Base-by-base conservation (phyloP, 441 rosid species). In the Adansonia gregorii region DNA sequence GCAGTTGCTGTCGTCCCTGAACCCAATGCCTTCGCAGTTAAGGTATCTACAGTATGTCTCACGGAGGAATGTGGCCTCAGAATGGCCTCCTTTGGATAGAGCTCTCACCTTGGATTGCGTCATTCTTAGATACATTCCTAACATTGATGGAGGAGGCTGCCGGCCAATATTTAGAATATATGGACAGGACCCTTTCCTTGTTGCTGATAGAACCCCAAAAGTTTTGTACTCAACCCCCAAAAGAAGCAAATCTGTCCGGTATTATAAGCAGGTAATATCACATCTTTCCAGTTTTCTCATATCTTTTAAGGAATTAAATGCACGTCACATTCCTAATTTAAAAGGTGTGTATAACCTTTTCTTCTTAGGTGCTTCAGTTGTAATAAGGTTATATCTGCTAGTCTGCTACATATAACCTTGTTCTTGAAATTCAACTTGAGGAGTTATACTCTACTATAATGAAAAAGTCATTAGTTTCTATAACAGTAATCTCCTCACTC, bases 21-120 rank as follows among this genome's bases (percentile, higher is more conserved):
- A 94, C 85, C 99, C 97, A 6, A 61, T 90, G 56, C 97, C 97
- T 82, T 96, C 98, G 63, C 99, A 96, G 67, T 81, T 89, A 78
- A 88, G 99, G 71, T 94, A 96, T 82, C 88, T 94, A 45, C 99
- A 94, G 82, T 95, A 94, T 64, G 86, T 93, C 72, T 91, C 97
- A 0, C 92, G 97, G 78, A 93, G 99, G 89, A 93, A 90, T 78
- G 87, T 93, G 78, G 92, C 88, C 80, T 78, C 93, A 17, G 93
- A 91, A 72, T 95, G 98, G 99, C 99, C 99, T 80, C 97, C 98
- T 14, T 54, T 85, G 78, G 95, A 92, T 78, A 87, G 95, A 84
- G 95, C 92, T 78, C 95, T 95, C 78, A 88, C 88, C 78, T 75
- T 91, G 92, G 99, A 91, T 80, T 94, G 99, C 71, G 79, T 94